A percentile compares a stretch with the other conserved stretches of the same genome.
Conservation (phyloP, 2,329 filamentous ascomycete species). For the Penicillium italicum region DNA sequence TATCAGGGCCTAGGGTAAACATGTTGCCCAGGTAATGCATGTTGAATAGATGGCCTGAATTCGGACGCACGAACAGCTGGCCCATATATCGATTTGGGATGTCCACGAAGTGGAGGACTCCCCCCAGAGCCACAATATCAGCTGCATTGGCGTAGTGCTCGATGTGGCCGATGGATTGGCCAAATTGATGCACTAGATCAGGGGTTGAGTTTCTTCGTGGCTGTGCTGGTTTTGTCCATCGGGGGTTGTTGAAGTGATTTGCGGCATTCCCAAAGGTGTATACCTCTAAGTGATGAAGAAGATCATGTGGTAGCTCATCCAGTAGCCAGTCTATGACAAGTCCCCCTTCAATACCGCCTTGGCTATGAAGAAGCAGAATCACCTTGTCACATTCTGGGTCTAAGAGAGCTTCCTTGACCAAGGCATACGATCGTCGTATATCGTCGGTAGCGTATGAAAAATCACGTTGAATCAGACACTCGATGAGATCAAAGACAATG, state of each 20-base stretch:
- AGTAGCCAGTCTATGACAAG: slow-evolving; percentile 74
- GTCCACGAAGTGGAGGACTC: slow-evolving; percentile 64
- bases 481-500: slow-evolving; percentile 70
- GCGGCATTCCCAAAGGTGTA: slow-evolving; percentile 74
- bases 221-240: slow-evolving; percentile 44
- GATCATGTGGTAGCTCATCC: slow-evolving; percentile 63
- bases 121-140: slow-evolving; percentile 72
- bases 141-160: slow-evolving; percentile 75
- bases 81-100: slow-evolving; percentile 50
- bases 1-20: slow-evolving; percentile 36
- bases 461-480: slow-evolving; percentile 73
- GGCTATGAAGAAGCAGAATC: slow-evolving; percentile 70
- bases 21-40: slow-evolving; percentile 46
- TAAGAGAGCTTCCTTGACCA: slow-evolving; percentile 62
- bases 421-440: slow-evolving; percentile 56
- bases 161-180: slow-evolving; percentile 58
- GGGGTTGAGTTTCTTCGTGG: slow-evolving; percentile 23
- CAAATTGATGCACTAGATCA: not conserved
- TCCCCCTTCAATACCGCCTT: slow-evolving; percentile 71
- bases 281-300: slow-evolving; percentile 67
- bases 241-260: slow-evolving; percentile 77
- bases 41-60: slow-evolving; percentile 43
- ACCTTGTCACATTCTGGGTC: slow-evolving; percentile 63
- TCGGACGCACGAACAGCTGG: slow-evolving; percentile 45
- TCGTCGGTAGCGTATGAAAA: slow-evolving; percentile 69